Percentiles rank a stretch among this genome's conserved stretches.
Evolutionary conservation across 1,139 yeast species (phyloP).

Genomic region (Candida smagusa): DNA sequence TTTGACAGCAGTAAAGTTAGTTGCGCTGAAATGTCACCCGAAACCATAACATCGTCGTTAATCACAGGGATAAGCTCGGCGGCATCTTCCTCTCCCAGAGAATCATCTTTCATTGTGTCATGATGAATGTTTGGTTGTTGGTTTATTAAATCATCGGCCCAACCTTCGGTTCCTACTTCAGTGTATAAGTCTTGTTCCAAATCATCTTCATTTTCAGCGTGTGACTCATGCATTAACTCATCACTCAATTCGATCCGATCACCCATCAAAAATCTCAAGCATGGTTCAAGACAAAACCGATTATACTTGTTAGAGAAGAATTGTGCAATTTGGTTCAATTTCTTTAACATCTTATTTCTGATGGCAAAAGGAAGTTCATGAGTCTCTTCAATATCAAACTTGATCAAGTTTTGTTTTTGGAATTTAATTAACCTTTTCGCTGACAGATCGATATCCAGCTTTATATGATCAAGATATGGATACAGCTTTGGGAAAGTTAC

Average conservation of each 20-base stretch:
- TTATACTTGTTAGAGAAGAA: conserved; percentile 54
- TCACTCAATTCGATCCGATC: conserved; percentile 62
- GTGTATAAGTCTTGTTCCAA: conserved; percentile 20
- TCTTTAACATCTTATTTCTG: conserved; percentile 47
- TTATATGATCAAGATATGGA: conserved; percentile 54
- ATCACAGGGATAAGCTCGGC: conserved; percentile 4
- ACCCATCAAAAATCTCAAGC: conserved; percentile 76
- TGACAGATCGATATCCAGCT: conserved; percentile 21
- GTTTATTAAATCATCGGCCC: conserved; percentile 44
- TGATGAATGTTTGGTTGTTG: conserved; percentile 29
- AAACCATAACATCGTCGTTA: conserved; percentile 1
- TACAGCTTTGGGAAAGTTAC: conserved; percentile 68
- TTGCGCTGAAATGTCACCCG: neutral
- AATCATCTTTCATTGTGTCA: conserved; percentile 25
- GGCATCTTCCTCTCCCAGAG: conserved; percentile 31
- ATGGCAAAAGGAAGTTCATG: conserved; percentile 55
- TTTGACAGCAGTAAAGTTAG: conserved; percentile 4
- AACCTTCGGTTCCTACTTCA: conserved; percentile 41
- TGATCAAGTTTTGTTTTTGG: conserved; percentile 24
- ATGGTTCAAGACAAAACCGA: conserved; percentile 74
- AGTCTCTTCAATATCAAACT: conserved; percentile 74
- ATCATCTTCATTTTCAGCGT: conserved; percentile 16
- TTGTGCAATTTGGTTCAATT: conserved; percentile 53
- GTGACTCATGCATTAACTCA: conserved; percentile 22
- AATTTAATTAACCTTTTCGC: conserved; percentile 19